Conservation (phyloP, 495 filamentous ascomycete genomes). For the Cudoniella acicularis region DNA sequence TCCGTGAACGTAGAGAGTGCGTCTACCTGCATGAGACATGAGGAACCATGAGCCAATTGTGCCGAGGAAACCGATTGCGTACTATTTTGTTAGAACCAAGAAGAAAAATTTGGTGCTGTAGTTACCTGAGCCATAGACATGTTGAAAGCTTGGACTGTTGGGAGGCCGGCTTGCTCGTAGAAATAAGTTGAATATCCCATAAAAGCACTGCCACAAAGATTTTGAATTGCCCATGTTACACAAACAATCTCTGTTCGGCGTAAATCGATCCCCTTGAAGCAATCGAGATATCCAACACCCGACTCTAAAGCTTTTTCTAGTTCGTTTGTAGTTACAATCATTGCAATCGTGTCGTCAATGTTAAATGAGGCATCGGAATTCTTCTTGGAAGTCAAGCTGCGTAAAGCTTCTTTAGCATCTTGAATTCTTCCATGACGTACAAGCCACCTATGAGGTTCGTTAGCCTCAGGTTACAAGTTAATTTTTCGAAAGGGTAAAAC, state of each 20-base stretch:
- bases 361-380: conserved; percentile 55
- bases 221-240: conserved; percentile 48
- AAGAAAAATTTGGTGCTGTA: too few relatives aligned
- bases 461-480: conserved; percentile 34
- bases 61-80: conserved; percentile 25
- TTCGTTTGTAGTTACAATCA: conserved; percentile 61
- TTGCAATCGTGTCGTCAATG: conserved; percentile 44
- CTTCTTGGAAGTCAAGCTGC: conserved; percentile 56
- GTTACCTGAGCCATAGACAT: conserved; percentile 35
- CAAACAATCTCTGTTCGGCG: conserved; percentile 55
- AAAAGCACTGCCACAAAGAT: conserved; percentile 46
- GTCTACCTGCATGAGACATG: conserved; percentile 15
- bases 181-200: conserved; percentile 62
- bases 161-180: conserved; percentile 58
- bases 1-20: conserved; percentile 19
- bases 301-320: conserved; percentile 55
- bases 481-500: conserved; percentile 36
- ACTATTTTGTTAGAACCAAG: conserved; percentile 27
- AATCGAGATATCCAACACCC: conserved; percentile 52
- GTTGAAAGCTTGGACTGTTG: conserved; percentile 42
- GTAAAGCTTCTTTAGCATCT: conserved; percentile 62
- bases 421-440: conserved; percentile 64
- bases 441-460: conserved; percentile 54
- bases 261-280: conserved; percentile 50
- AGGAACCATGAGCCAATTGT: conserved; percentile 39